phyloP scores from a whole-genome alignment of 2,329 filamentous ascomycete genomes.

The Huntiella bhutanensis region DNA sequence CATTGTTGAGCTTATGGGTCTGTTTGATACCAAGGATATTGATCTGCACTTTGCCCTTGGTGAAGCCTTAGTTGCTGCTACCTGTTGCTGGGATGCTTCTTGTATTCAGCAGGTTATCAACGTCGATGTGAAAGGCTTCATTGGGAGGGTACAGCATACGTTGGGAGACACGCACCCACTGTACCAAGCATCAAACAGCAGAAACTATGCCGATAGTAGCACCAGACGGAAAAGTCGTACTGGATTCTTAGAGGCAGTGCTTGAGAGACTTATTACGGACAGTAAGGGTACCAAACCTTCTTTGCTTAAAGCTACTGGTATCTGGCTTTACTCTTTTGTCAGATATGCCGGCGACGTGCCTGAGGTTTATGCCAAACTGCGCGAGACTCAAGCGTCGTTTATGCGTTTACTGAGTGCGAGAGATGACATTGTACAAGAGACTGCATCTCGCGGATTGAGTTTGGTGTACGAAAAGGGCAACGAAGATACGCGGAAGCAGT shows the following conservation, averaged over 20 bases:
- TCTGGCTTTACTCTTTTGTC: slow-evolving; percentile 84
- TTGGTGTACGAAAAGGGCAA: slow-evolving; percentile 89
- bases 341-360: slow-evolving; percentile 72
- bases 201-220: not conserved
- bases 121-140: slow-evolving; percentile 32
- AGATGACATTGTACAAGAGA: slow-evolving; percentile 91
- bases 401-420: slow-evolving; percentile 71
- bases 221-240: slow-evolving; percentile 19
- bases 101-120: slow-evolving; percentile 59
- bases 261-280: slow-evolving; percentile 57
- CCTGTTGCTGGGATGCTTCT: slow-evolving; percentile 68
- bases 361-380: slow-evolving; percentile 53
- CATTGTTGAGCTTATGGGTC: slow-evolving; percentile 49
- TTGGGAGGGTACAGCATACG: too few species aligned
- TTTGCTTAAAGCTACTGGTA: slow-evolving; percentile 75
- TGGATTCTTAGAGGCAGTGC: slow-evolving; percentile 30
- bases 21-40: slow-evolving; percentile 69
- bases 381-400: slow-evolving; percentile 71
- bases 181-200: not conserved
- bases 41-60: slow-evolving; percentile 85
- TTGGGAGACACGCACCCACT: too few species aligned
- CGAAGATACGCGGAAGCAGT: slow-evolving; percentile 54
- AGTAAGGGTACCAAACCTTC: slow-evolving; percentile 76
- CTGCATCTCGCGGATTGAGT: slow-evolving; percentile 75
- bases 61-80: slow-evolving; percentile 63